Evolutionary conservation across 192 early-diverging fungal species (phyloP).

Genomic region (Lobulomyces angularis): DNA sequence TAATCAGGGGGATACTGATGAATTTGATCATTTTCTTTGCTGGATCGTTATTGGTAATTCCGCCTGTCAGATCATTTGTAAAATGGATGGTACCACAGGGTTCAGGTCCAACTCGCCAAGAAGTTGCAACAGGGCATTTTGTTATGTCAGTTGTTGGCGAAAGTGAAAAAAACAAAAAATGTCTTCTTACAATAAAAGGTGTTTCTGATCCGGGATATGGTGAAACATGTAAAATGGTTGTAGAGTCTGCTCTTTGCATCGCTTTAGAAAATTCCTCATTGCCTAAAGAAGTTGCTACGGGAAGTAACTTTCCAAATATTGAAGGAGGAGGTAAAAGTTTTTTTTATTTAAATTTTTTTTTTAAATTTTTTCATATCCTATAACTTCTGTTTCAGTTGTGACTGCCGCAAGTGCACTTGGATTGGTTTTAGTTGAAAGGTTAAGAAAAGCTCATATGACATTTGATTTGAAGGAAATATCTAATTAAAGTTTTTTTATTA

Average conservation of each 20-base stretch:
- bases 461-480: slow-evolving; percentile 32
- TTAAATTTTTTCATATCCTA: no score
- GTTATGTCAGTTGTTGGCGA: slow-evolving; percentile 14
- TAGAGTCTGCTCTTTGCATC: slow-evolving; percentile 65
- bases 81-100: slow-evolving; percentile 52
- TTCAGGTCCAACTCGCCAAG: slow-evolving; percentile 52
- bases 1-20: no score
- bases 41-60: slow-evolving; percentile 25
- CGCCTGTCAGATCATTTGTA: slow-evolving; percentile 30
- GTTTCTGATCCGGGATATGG: slow-evolving; percentile 70
- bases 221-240: slow-evolving; percentile 65
- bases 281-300: slow-evolving; percentile 1
- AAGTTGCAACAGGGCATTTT: slow-evolving; percentile 36
- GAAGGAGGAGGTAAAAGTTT: slow-evolving; percentile 60
- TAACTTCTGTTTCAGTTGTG: no score
- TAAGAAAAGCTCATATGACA: slow-evolving; percentile 47
- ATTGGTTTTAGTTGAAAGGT: slow-evolving; percentile 44
- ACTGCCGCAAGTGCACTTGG: slow-evolving; percentile 77
- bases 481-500: no score
- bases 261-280: no score
- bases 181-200: slow-evolving; percentile 22
- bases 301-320: slow-evolving; percentile 27
- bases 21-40: slow-evolving; percentile 20
- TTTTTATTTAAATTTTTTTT: no score
- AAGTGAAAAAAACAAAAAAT: slow-evolving; percentile 1